Percentiles rank a stretch among this genome's conserved stretches.
Conservation (phyloP, 2,329 filamentous ascomycete species). For the Ceratocystis cacaofunesta region DNA sequence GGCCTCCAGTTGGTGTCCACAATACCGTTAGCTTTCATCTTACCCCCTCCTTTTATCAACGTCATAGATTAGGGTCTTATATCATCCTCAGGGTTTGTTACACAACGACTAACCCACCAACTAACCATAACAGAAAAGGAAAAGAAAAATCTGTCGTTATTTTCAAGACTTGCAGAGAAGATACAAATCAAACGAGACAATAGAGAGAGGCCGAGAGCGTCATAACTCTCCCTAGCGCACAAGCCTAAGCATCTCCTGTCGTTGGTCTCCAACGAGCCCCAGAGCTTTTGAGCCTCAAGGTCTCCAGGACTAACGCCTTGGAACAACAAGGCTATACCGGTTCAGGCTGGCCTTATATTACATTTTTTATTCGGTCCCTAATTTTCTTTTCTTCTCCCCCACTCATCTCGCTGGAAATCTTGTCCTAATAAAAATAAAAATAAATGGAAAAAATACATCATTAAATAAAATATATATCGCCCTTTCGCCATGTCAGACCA, state of each 20-base stretch:
- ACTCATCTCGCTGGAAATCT: not conserved
- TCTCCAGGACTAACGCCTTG: not conserved
- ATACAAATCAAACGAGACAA: not conserved
- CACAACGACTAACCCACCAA: not conserved
- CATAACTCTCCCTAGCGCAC: not conserved
- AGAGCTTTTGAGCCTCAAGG: not conserved
- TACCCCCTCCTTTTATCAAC: not conserved
- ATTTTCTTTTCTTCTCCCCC: not conserved
- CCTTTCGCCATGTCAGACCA: slow-evolving; percentile 6
- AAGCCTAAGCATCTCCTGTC: not conserved
- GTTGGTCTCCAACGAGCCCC: not conserved
- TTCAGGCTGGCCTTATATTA: not conserved
- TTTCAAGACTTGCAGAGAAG: not conserved
- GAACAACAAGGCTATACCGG: not conserved
- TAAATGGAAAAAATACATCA: not conserved
- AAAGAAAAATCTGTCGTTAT: not conserved
- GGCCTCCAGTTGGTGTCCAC: not conserved
- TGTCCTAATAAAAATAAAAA: not conserved
- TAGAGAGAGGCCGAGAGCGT: no score
- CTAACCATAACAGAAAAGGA: not conserved
- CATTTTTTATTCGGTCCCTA: not conserved
- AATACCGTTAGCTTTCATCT: not conserved
- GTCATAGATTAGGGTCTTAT: not conserved
- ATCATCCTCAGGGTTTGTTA: not conserved
- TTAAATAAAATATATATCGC: not conserved